These are phyloP conservation scores for Chondrus crispus DNA, from an alignment of 23 red algal genomes.

Conservation along the genomic window DNA sequence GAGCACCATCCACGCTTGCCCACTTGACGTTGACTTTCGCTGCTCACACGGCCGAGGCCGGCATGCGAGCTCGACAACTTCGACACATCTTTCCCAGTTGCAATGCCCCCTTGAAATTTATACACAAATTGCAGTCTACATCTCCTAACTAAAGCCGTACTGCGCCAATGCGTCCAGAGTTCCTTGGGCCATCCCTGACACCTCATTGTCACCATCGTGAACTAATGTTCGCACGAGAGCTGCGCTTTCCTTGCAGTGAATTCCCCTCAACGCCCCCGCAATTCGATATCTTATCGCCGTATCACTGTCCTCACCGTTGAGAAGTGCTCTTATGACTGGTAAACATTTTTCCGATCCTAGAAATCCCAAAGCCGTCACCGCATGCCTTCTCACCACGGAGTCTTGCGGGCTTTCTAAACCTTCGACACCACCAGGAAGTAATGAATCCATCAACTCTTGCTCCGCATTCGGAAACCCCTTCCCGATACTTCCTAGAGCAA, in stretches of 20 bases:
- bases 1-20: no score
- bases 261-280: constrained; percentile 34
- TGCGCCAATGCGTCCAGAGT: constrained; percentile 34
- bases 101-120: background rate
- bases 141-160: constrained; percentile 18
- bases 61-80: no score
- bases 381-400: constrained; percentile 31
- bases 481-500: constrained; percentile 37
- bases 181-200: constrained; percentile 49
- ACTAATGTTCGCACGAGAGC: constrained; percentile 1
- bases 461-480: constrained; percentile 20
- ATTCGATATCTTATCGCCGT: constrained; percentile 29
- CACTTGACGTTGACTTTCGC: no score
- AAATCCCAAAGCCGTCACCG: constrained; percentile 49
- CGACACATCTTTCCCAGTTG: no score
- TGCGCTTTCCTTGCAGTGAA: constrained; percentile 39
- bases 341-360: constrained; percentile 23
- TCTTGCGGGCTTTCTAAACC: constrained; percentile 5
- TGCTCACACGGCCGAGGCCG: no score
- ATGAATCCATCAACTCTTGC: background rate
- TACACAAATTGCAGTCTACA: background rate
- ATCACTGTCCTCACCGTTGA: background rate
- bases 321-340: background rate
- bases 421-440: background rate
- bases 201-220: constrained; percentile 12